These are phyloP conservation scores for Draba incana DNA, from an alignment of 345 rosid species.

Conservation along the genomic window DNA sequence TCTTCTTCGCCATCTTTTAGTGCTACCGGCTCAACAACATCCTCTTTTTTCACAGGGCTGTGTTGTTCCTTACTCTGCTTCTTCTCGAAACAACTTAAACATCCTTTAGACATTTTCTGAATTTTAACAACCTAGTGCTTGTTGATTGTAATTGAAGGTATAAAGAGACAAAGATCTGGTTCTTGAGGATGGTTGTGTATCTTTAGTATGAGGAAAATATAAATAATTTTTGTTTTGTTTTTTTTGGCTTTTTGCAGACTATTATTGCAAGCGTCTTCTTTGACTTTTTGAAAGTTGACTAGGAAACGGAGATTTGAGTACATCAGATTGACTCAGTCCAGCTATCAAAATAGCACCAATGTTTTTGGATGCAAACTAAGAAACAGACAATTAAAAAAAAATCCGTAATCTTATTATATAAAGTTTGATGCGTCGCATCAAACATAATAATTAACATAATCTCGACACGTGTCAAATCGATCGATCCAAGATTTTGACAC, in stretches of 20 bases:
- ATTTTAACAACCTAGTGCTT: not conserved
- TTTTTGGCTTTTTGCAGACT: not conserved
- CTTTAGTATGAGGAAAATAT: not conserved
- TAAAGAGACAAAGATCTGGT: not conserved
- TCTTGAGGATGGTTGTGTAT: not conserved
- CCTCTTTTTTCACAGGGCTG: not conserved
- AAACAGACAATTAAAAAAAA: too few relatives aligned
- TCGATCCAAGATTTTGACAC: too few relatives aligned
- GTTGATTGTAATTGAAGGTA: not conserved
- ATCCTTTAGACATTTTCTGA: not conserved
- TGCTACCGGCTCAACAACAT: not conserved
- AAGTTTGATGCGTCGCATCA: too few relatives aligned
- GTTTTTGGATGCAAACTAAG: too few relatives aligned
- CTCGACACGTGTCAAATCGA: too few relatives aligned
- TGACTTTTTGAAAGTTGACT: not conserved
- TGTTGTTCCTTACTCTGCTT: constrained; percentile 2
- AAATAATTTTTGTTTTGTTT: not conserved
- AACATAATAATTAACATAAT: too few relatives aligned
- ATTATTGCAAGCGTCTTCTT: not conserved
- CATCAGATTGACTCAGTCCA: too few relatives aligned
- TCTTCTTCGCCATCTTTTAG: not conserved
- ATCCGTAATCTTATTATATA: too few relatives aligned
- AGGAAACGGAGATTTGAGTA: too few relatives aligned
- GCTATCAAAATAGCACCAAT: too few relatives aligned
- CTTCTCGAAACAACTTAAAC: not conserved